A percentile compares a stretch with the other conserved stretches of the same genome.
phyloP scores from a whole-genome alignment of 306 rosid genomes.

The Malus asiatica region DNA sequence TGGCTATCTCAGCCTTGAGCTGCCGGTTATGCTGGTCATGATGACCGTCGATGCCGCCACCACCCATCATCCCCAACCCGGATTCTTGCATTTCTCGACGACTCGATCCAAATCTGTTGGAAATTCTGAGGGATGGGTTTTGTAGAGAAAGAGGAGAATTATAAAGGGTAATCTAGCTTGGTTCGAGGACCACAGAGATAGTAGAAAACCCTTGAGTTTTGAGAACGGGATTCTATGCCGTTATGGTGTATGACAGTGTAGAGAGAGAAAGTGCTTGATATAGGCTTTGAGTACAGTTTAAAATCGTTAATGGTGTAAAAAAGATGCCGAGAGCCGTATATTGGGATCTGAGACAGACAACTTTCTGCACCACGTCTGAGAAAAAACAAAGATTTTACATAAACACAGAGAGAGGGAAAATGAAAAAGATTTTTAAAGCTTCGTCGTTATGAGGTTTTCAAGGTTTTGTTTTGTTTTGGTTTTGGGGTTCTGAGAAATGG shows the following conservation, averaged over 20 bases:
- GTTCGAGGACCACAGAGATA: conserved; percentile 1
- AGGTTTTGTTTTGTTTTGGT: conserved; percentile 17
- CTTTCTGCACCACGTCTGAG: conserved; percentile 61
- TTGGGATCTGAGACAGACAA: conserved; percentile 73
- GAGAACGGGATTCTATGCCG: background rate
- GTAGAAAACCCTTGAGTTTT: background rate
- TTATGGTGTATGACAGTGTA: background rate
- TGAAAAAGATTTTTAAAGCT: conserved; percentile 12
- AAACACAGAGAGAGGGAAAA: conserved; percentile 31
- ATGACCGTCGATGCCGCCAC: conserved; percentile 23
- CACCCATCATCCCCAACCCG: conserved; percentile 66
- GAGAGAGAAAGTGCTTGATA: background rate
- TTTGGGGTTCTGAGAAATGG: conserved; percentile 5
- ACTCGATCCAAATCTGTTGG: background rate
- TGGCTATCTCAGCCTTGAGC: conserved; percentile 79
- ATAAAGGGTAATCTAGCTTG: background rate
- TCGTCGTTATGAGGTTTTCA: background rate
- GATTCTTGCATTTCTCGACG: conserved; percentile 54
- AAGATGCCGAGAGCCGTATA: conserved; percentile 17
- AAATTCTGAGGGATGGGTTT: background rate
- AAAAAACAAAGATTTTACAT: conserved; percentile 55
- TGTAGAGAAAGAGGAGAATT: background rate
- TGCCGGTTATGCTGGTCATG: conserved; percentile 26
- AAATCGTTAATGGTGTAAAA: conserved; percentile 19
- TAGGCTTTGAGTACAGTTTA: conserved; percentile 1